A percentile compares a stretch with the other conserved stretches of the same genome.
phyloP scores from a whole-genome alignment of 148 eudicot genomes.

The Rhododendron williamsianum region DNA sequence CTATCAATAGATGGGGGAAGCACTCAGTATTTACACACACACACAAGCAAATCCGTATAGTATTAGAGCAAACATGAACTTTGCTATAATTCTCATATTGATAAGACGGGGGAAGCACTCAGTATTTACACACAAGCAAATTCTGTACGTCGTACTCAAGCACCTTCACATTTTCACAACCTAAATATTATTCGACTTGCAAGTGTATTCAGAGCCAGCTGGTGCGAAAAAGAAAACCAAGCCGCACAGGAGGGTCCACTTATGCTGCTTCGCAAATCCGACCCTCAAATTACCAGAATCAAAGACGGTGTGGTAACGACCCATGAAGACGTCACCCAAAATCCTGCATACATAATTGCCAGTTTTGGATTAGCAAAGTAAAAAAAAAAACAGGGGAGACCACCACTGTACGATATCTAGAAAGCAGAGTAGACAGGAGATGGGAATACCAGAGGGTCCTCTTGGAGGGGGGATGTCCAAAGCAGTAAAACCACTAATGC shows the following conservation, averaged over 20 bases:
- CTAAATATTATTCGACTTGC: neutral
- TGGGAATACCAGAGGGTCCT: conserved; percentile 77
- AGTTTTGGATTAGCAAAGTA: neutral
- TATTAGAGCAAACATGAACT: neutral
- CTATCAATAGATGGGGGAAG: neutral
- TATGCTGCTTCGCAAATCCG: conserved; percentile 86
- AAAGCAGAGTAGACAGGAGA: neutral
- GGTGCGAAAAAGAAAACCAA: neutral
- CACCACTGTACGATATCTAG: neutral
- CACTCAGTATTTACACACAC: too few relatives aligned
- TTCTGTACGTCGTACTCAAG: neutral
- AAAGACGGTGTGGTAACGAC: conserved; percentile 81
- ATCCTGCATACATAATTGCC: conserved; percentile 52
- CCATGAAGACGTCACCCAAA: conserved; percentile 92
- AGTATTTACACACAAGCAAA: neutral
- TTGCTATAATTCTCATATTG: neutral
- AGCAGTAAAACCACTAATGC: conserved; percentile 84
- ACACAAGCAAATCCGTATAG: neutral
- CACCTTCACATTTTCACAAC: conserved; percentile 1
- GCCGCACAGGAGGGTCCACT: neutral
- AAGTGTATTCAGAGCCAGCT: neutral
- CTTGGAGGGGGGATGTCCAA: conserved; percentile 86
- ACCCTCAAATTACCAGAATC: conserved; percentile 65
- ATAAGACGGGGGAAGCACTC: conserved; percentile 1
- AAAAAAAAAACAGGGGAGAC: neutral